Evolutionary conservation across 805 yeast species (phyloP).

Genomic region (Candida ficus): DNA sequence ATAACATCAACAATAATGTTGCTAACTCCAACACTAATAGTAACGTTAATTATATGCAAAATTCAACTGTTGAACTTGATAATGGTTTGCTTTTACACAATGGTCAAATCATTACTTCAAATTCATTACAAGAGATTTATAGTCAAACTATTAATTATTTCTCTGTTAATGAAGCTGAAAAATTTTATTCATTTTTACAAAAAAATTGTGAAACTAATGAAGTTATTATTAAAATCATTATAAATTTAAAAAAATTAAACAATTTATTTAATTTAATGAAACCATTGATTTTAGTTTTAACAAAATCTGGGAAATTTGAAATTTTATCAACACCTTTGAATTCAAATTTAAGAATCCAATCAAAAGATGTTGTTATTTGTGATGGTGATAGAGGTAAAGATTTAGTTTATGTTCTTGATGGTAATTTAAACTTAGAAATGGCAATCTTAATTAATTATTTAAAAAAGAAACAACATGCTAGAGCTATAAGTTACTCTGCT

Average conservation of each 20-base stretch:
- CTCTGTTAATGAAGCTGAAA: constrained; percentile 36
- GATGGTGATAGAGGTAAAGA: constrained; percentile 87
- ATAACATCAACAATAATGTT: neutral
- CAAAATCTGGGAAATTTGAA: constrained; percentile 66
- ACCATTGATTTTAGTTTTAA: constrained; percentile 41
- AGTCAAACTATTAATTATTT: constrained; percentile 50
- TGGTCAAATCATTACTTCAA: constrained; percentile 54
- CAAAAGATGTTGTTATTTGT: constrained; percentile 65
- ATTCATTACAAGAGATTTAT: constrained; percentile 47
- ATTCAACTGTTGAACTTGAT: constrained; percentile 38
- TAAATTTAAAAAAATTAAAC: constrained; percentile 25
- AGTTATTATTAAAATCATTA: constrained; percentile 18
- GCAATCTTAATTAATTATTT: constrained; percentile 70
- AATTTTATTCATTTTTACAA: constrained; percentile 34
- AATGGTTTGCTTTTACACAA: constrained; percentile 58
- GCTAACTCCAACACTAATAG: neutral
- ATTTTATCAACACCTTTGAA: constrained; percentile 61
- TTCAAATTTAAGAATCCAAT: constrained; percentile 52
- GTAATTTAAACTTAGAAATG: constrained; percentile 53
- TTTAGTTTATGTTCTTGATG: constrained; percentile 66
- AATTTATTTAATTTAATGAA: constrained; percentile 22
- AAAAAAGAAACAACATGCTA: constrained; percentile 66
- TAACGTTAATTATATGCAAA: too few relatives aligned
- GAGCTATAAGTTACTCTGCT: constrained; percentile 33
- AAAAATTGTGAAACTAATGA: constrained; percentile 29